Evolutionary conservation across 169 alveolate genomes (phyloP), one percentile per base, ranked within the genome.

Genomic region (Babesia sp.): DNA sequence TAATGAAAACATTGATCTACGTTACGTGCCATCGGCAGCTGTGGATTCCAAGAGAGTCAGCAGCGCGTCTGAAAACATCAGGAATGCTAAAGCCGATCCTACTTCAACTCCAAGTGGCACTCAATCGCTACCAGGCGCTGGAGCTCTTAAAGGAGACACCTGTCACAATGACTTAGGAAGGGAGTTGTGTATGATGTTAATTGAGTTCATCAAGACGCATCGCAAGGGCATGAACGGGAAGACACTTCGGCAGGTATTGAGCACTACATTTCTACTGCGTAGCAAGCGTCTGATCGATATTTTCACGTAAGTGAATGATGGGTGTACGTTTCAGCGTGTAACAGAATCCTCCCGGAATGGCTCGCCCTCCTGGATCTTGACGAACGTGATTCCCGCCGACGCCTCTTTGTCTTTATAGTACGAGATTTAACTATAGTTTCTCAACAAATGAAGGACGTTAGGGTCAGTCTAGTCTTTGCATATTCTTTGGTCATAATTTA

Each of bases 261-360:
- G 74, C 53, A 56, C 88, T 6, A 80, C 84, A 3, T 80, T 80
- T 36, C 44, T 42, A 12, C 53, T 80, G 5, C 69, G 88, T 31
- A 71, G 77, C 44, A 80, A 72, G 57, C 67, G 83, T 1, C 59
- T 56, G 37, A 44, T 80, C 22, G 77, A 80, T 39, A 41, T 80
- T 1, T 56, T 50, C 34, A 61, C 85, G 85, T 75, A 66, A 41
- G 76, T 63, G 5, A 22, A 3, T 7, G 12, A 6, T 0, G 26
- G 8, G 3, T 31, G 24, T 26, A 16, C 44, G n/a, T 11, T 2
- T 0, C 24, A 22, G 11, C 0, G 18, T 33, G 9, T 16, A 26
- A n/a, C 69, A 80, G 78, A 9, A 51, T 80, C 5, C 51, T 70
- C 1, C 76, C 81, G 12, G 72, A 60, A 26, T 80, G 88, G 88